Base-by-base conservation (phyloP, 73 alveolate genomes). In the Tetrahymena borealis region DNA sequence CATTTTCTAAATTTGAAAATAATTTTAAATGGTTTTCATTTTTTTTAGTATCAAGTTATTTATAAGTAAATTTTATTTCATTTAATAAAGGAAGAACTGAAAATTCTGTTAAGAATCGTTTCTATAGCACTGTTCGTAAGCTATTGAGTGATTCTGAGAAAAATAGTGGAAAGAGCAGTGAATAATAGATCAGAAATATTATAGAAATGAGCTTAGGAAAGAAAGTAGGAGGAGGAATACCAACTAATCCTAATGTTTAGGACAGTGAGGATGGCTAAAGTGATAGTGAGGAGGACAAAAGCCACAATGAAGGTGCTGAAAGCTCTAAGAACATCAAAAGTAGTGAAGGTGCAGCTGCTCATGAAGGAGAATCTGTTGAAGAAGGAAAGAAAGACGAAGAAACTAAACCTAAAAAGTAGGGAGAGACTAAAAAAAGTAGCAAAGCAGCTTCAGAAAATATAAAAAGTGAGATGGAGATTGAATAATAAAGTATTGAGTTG, bases 81-180 rank as follows among this genome's bases (percentile, higher is more conserved):
- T 60, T 13, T 24, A 18, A 20, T 60, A 18, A 13, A 33, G 95
- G 95, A 16, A 93, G 95, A 93, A 93, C 95, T 32, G 95, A 93
- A 93, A 93, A 93, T 36, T 93, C 95, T 2, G 95, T 93, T 8
- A 93, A 93, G 39, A 93, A 93, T 39, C 90, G 95, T 28, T 93
- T 93, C 32, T 93, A 93, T 39, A 79, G 93, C 24, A 93, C 95
- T 16, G 95, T 93, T n/a, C 31, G 95, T 32, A 93, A 93, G 91
- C 90, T 93, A 20, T 77, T 93, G n/a, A 92, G 93, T 39, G 95
- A 93, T 93, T 90, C 90, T 79, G 95, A 93, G 18, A 93, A 93
- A 40, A 85, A 79, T 93, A 93, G 95, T 60, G 85, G 85, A 7
- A 60, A 60, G 28, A 35, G 85, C 13, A 60, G 85, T 60, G 85